Base-by-base conservation (phyloP, 768 basidiomycete genomes). In the Kwoniella bestiolae region DNA sequence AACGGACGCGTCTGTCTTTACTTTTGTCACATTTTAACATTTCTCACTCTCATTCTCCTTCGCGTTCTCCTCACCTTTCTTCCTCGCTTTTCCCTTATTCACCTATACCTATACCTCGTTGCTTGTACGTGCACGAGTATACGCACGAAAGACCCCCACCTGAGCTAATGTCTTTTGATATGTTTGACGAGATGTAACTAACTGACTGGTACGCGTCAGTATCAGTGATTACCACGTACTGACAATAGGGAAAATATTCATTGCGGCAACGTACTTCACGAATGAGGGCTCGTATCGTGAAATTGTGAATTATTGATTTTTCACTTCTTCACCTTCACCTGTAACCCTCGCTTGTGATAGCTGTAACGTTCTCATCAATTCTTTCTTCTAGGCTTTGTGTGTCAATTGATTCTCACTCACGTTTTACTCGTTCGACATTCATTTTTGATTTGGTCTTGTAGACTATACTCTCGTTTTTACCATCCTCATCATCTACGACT, bases 1-100 rank as follows among this genome's bases (percentile, higher is more conserved):
- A 45, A 28, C 46, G 46, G 60, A 61, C 60, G 61, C 61, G 52
- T 63, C 50, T 63, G 44, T 53, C 46, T 60, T 60, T 60, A 21
- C 18, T 29, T 63, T 63, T 63, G 52, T 38, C 25, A 29, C 38
- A 26, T 55, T 63, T 52, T 55, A 52, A 63, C 61, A 63, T 53
- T 50, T 49, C 29, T 7, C 35, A 56, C 26, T 18, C 2, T 7
- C 21, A 29, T 60, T 56, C 41, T 45, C 38, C n/a, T n/a, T 53
- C 52, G 21, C 21, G 11, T 6, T 29, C 29, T 21, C 29, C 52
- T 32, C 25, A 31, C 29, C 26, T n/a, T 31, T 47, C 58, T 25
- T 26, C 32, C 46, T 44, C 52, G 11, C 41, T 23, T n/a, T 29
- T 41, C 29, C 26, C 21, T 45, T 31, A 12, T 28, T 46, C 57